phyloP scores from a whole-genome alignment of 495 filamentous ascomycete species.

The Immersiella caudata region DNA sequence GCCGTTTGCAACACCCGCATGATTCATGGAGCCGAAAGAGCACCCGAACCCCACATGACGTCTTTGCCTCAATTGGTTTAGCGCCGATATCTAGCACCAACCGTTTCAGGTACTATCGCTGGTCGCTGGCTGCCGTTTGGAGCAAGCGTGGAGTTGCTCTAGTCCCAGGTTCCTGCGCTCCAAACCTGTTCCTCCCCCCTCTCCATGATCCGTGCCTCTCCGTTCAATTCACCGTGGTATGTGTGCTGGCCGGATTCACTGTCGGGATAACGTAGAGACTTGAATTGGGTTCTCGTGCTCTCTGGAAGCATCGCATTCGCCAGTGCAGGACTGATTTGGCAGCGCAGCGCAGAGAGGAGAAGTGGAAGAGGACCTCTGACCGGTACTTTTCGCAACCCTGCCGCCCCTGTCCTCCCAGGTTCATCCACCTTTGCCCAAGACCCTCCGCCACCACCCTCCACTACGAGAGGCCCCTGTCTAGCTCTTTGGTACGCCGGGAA shows the following conservation, averaged over 20 bases:
- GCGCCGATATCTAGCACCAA: neutral
- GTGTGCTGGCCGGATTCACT: neutral
- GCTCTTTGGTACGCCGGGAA: slow-evolving; percentile 31
- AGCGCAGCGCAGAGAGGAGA: neutral
- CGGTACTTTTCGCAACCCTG: slow-evolving; percentile 25
- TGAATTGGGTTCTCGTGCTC: neutral
- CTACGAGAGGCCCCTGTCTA: slow-evolving; percentile 27
- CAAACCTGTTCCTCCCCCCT: neutral
- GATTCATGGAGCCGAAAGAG: slow-evolving; percentile 30
- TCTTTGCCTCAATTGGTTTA: slow-evolving; percentile 20
- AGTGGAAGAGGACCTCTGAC: slow-evolving; percentile 13
- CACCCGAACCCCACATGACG: slow-evolving; percentile 26
- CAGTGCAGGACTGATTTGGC: neutral
- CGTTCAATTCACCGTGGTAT: slow-evolving; percentile 2
- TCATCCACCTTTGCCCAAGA: slow-evolving; percentile 14
- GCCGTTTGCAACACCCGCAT: slow-evolving; percentile 35
- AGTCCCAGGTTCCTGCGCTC: neutral
- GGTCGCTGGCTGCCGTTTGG: slow-evolving; percentile 9
- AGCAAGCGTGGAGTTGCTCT: neutral
- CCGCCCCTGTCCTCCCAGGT: slow-evolving; percentile 9
- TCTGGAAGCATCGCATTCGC: neutral
- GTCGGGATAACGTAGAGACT: neutral
- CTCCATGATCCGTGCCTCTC: neutral
- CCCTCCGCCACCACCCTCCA: slow-evolving; percentile 25
- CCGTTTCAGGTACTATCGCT: slow-evolving; percentile 11